Conservation (phyloP, 2,329 filamentous ascomycete genomes). For the Penicillium oxalicum region DNA sequence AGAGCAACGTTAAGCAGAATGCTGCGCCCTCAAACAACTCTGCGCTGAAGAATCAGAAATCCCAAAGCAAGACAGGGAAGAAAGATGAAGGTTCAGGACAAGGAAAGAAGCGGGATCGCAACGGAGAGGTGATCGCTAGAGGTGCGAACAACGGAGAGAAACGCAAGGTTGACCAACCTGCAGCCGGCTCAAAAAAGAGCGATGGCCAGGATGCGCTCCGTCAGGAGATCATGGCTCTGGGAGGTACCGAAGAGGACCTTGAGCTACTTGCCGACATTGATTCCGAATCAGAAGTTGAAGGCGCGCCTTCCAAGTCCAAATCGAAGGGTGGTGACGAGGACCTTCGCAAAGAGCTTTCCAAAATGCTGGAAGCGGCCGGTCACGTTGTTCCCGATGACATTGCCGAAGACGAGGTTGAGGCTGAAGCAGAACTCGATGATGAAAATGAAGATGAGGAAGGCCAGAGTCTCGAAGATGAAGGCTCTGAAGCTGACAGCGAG, state of each 20-base stretch:
- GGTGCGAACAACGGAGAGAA: conserved; percentile 27
- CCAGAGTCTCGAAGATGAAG: conserved; percentile 36
- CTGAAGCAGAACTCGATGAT: conserved; percentile 20
- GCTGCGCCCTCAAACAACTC: conserved; percentile 13
- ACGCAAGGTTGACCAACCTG: conserved; percentile 15
- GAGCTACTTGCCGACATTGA: conserved; percentile 41
- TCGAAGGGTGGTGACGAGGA: conserved; percentile 27
- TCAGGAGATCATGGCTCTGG: conserved; percentile 42
- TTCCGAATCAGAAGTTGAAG: conserved; percentile 45
- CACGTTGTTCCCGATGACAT: conserved; percentile 33
- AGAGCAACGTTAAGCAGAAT: conserved; percentile 26
- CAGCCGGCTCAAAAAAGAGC: conserved; percentile 10
- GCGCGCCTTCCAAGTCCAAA: conserved; percentile 18
- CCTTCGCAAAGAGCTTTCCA: conserved; percentile 38
- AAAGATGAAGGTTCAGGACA: conserved; percentile 21
- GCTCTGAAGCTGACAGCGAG: conserved; percentile 24
- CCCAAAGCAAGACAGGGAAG: conserved; percentile 16
- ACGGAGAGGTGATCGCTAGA: conserved; percentile 39
- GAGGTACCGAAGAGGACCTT: conserved; percentile 46
- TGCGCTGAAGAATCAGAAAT: conserved; percentile 25
- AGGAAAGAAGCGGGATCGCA: conserved; percentile 44
- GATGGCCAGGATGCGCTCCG: conserved; percentile 31
- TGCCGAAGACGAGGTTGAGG: conserved; percentile 26
- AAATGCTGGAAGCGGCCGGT: conserved; percentile 32
- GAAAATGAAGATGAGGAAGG: conserved; percentile 22